Evolutionary conservation across 1,284 basidiomycete species (phyloP).

Genomic region (Marasmius sp.): DNA sequence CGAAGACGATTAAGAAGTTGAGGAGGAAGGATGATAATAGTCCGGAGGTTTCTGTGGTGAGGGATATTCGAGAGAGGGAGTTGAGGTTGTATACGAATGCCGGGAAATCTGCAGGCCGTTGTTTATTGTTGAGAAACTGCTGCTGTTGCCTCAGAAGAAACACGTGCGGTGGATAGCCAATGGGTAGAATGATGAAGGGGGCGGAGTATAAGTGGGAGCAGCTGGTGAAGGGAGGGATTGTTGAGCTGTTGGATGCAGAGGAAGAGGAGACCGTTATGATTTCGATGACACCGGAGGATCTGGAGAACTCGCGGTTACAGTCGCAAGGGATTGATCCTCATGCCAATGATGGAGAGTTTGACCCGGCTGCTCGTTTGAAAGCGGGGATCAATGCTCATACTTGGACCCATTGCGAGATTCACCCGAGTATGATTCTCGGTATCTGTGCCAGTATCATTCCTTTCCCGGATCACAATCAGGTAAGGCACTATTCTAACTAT

Average conservation of each 20-base stretch:
- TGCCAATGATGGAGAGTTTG: slow-evolving; percentile 69
- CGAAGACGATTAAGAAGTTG: slow-evolving; percentile 91
- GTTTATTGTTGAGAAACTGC: slow-evolving; percentile 94
- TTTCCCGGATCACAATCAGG: slow-evolving; percentile 99
- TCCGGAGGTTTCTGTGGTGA: slow-evolving; percentile 94
- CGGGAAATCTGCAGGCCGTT: slow-evolving; percentile 93
- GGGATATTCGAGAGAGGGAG: slow-evolving; percentile 96
- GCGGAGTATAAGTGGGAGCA: slow-evolving; percentile 83
- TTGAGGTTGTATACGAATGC: slow-evolving; percentile 95
- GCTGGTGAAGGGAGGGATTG: slow-evolving; percentile 83
- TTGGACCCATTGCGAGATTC: slow-evolving; percentile 99
- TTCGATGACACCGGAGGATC: slow-evolving; percentile 95
- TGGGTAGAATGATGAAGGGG: slow-evolving; percentile 51
- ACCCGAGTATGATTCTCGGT: slow-evolving; percentile 98
- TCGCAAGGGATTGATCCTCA: slow-evolving; percentile 60
- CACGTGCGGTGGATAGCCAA: slow-evolving; percentile 78
- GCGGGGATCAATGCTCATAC: slow-evolving; percentile 80
- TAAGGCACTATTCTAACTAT: slow-evolving; percentile 34
- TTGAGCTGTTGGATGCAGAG: slow-evolving; percentile 96
- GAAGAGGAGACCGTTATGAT: slow-evolving; percentile 99
- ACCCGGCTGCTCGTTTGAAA: slow-evolving; percentile 88
- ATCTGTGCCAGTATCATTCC: slow-evolving; percentile 99
- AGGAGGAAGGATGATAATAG: slow-evolving; percentile 95
- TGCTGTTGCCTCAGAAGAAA: slow-evolving; percentile 83
- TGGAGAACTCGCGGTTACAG: slow-evolving; percentile 81